Evolutionary conservation across 768 basidiomycete genomes (phyloP).

Genomic region (Rhodotorula sphaerocarpa): DNA sequence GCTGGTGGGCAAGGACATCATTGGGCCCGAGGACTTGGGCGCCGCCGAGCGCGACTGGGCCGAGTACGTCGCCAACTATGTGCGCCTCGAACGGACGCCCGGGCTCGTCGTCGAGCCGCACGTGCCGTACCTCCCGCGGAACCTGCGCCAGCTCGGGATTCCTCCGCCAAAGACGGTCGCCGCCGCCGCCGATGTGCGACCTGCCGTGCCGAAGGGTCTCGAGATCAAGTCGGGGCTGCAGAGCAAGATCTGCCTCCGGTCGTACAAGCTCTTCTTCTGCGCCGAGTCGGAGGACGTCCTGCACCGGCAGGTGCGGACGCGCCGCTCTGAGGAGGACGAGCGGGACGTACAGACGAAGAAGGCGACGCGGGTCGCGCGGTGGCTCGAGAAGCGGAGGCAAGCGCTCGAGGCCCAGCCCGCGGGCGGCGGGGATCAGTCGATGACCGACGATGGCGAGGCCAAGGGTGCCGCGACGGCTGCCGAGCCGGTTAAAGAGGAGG

Average conservation of each 20-base stretch:
- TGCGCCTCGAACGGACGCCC: conserved; percentile 29
- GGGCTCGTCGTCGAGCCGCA: conserved; percentile 4
- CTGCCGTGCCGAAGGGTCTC: conserved; percentile 36
- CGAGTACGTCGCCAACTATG: conserved; percentile 46
- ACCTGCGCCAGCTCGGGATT: conserved; percentile 14
- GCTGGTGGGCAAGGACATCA: conserved; percentile 46
- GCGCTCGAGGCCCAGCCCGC: not conserved
- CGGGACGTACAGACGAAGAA: not conserved
- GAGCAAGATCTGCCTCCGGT: conserved; percentile 67
- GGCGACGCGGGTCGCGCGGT: conserved; percentile 2
- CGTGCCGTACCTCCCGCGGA: conserved; percentile 58
- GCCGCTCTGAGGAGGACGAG: not conserved
- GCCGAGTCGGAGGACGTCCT: conserved; percentile 48
- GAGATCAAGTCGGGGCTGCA: conserved; percentile 53
- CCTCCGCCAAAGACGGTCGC: conserved; percentile 2
- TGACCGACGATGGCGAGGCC: not conserved
- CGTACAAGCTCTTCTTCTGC: conserved; percentile 71
- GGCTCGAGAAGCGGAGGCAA: conserved; percentile 18
- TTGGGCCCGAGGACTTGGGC: conserved; percentile 46
- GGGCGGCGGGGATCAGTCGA: not conserved
- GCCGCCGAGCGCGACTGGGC: conserved; percentile 46
- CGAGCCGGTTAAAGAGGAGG: not conserved
- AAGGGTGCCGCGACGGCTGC: not conserved
- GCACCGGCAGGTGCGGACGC: conserved; percentile 1
- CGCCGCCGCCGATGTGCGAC: not conserved